Base-by-base conservation (phyloP, 2,329 filamentous ascomycete genomes). In the Cercospora sesami region DNA sequence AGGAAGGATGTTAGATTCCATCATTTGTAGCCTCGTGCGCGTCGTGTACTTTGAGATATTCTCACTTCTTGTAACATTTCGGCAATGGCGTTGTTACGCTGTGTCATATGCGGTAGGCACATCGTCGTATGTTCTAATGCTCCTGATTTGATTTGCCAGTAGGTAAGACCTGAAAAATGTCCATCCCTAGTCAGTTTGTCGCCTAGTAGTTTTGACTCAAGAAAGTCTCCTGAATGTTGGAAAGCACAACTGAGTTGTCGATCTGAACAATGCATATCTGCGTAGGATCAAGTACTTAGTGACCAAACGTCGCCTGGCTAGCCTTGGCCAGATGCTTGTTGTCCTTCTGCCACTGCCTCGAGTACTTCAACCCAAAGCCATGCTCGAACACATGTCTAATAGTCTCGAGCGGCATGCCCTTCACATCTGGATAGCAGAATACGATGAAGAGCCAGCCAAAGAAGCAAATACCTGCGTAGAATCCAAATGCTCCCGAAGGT, bases 341-440 rank as follows among this genome's bases (percentile, higher is more conserved):
- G 69, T 80, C 77, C 66, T 72, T 78, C 70, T 79, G 78, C 75
- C 79, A 79, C 45, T 75, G 71, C 30, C 72, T 75, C 7, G 76
- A 76, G 67, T 77, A 79, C 42, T 67, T 71, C 28, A 84, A 80
- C 14, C 83, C 83, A 67, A 84, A 85, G 0, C 82, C 82, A 57
- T 83, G 78, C 53, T 80, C 73, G 71, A 86, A 86, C 5, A 86
- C 79, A 60, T 84, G 81, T 33, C 82, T 78, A n/a, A 86, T 81
- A 58, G 84, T 83, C 72, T 87, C 86, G 3, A 87, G 76, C 18
- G 84, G 82, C 80, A 87, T 83, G 10, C 85, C 84, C 70, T 85
- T 85, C 1, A 85, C 84, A 69, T 86, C 83, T 0, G 84, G 84
- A 71, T 85, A 86, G 71, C 78, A 85, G 76, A 85, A 82, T 63